A percentile compares a stretch with the other conserved stretches of the same genome.
phyloP scores from a whole-genome alignment of 2,329 filamentous ascomycete genomes.

The Helotiales sp. region DNA sequence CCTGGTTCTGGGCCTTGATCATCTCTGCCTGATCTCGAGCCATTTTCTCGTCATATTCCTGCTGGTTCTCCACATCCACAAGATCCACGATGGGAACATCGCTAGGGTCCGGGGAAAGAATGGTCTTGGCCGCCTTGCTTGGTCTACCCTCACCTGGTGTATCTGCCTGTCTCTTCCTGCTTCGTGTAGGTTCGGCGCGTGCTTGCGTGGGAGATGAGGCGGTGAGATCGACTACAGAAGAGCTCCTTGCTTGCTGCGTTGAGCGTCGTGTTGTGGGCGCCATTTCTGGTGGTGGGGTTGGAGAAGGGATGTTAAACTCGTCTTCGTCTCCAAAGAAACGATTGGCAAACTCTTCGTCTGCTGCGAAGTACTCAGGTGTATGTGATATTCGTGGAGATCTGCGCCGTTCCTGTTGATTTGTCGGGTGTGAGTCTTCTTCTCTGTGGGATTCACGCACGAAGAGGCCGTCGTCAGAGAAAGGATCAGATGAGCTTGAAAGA shows the following conservation, averaged over 20 bases:
- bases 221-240: constrained; percentile 31
- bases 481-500: no score
- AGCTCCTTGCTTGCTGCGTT: constrained; percentile 10
- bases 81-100: constrained; percentile 31
- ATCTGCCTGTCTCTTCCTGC: constrained; percentile 29
- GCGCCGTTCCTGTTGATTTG: constrained; percentile 21
- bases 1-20: constrained; percentile 41
- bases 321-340: constrained; percentile 18
- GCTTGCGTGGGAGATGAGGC: constrained; percentile 21
- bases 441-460: background rate
- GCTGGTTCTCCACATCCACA: constrained; percentile 27
- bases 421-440: constrained; percentile 7
- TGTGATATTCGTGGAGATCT: background rate
- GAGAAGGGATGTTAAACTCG: constrained; percentile 15
- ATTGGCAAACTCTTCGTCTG: no score
- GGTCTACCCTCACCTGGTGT: constrained; percentile 11
- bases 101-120: constrained; percentile 10
- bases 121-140: constrained; percentile 8
- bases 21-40: constrained; percentile 30
- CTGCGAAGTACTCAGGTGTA: constrained; percentile 16
- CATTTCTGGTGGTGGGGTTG: background rate
- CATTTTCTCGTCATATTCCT: constrained; percentile 29
- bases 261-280: constrained; percentile 2
- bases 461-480: background rate
- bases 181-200: constrained; percentile 5